phyloP scores from a whole-genome alignment of 106 monocot genomes.

The Ottelia alismoides region DNA sequence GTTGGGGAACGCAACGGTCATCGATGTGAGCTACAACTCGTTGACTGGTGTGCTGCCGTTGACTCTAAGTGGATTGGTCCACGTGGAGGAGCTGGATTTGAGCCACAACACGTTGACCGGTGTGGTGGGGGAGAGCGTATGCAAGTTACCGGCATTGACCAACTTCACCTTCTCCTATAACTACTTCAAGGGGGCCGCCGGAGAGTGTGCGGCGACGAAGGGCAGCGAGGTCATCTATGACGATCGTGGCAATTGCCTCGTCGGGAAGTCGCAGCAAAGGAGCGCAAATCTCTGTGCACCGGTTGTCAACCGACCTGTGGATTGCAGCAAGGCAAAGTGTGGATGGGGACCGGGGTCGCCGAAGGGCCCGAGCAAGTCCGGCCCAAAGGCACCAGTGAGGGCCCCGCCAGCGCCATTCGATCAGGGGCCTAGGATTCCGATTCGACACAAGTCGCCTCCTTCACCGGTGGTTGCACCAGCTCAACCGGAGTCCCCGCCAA shows the following conservation, averaged over 20 bases:
- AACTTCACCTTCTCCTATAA: conserved; percentile 24
- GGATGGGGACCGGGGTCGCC: not conserved
- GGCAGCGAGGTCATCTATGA: conserved; percentile 1
- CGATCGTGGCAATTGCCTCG: conserved; percentile 17
- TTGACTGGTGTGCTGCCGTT: conserved; percentile 9
- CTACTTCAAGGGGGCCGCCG: conserved; percentile 20
- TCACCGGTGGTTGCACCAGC: not conserved
- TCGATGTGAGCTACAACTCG: conserved; percentile 12
- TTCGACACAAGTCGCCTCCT: no score
- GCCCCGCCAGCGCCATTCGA: not conserved
- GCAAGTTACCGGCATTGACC: conserved; percentile 6
- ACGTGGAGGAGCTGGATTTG: conserved; percentile 12
- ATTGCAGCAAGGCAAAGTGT: conserved; percentile 14
- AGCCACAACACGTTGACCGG: conserved; percentile 14
- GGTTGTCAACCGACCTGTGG: conserved; percentile 10
- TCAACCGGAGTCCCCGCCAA: not conserved
- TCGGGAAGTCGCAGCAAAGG: conserved; percentile 14
- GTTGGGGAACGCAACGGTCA: conserved; percentile 5
- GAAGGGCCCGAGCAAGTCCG: not conserved
- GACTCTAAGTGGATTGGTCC: conserved; percentile 3
- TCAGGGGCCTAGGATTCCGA: no score
- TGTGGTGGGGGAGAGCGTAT: conserved; percentile 1
- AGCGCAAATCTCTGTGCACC: conserved; percentile 4
- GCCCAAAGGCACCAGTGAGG: not conserved
- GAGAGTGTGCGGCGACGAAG: not conserved